Percentiles rank a stretch among this genome's conserved stretches.
Evolutionary conservation across 164 flowering plant species (phyloP).

Genomic region (Euptelea pleiosperma): DNA sequence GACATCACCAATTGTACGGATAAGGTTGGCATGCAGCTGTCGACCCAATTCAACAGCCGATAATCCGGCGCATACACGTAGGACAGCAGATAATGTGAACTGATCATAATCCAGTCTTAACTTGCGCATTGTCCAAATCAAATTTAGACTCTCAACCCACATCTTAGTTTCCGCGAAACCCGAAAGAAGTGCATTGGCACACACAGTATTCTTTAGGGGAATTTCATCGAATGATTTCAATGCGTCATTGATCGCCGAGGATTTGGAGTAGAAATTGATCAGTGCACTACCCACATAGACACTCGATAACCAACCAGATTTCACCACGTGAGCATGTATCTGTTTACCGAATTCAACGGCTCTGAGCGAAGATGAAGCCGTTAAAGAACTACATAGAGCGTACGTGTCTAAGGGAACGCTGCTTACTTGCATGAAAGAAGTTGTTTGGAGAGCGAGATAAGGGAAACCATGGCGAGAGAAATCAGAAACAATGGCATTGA

Average conservation of each 20-base stretch:
- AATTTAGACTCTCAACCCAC: constrained; percentile 47
- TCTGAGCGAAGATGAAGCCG: constrained; percentile 34
- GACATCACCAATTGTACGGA: constrained; percentile 26
- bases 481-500: constrained; percentile 47
- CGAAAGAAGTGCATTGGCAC: constrained; percentile 63
- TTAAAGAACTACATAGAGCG: constrained; percentile 49
- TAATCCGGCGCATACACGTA: constrained; percentile 55
- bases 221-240: constrained; percentile 65
- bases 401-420: constrained; percentile 49
- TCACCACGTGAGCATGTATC: constrained; percentile 44
- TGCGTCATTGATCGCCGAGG: constrained; percentile 33
- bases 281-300: constrained; percentile 69
- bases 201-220: constrained; percentile 62
- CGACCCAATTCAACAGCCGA: constrained; percentile 48
- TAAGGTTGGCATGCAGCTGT: constrained; percentile 44
- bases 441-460: constrained; percentile 35
- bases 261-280: constrained; percentile 49
- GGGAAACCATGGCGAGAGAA: constrained; percentile 44
- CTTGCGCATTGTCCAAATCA: constrained; percentile 35
- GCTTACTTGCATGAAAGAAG: constrained; percentile 51
- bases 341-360: constrained; percentile 33
- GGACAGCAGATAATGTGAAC: constrained; percentile 49
- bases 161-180: constrained; percentile 52
- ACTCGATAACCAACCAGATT: constrained; percentile 56
- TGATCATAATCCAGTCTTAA: constrained; percentile 41